Conservation (phyloP, 1,284 basidiomycete genomes). For the Coniophora puteana region DNA sequence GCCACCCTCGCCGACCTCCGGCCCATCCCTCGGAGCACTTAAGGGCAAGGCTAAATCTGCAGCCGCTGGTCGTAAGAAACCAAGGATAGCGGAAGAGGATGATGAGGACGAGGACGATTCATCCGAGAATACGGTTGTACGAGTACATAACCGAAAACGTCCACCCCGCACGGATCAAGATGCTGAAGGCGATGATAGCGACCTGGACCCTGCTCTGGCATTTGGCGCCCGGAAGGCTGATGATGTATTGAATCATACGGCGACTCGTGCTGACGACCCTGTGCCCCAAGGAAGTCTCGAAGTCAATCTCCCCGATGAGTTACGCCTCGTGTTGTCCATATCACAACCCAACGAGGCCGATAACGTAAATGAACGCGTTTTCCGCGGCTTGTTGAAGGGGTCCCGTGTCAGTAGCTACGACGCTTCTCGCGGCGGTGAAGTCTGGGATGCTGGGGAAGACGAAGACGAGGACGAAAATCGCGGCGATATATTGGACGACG, state of each 20-base stretch:
- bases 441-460: slow-evolving; percentile 75
- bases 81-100: slow-evolving; percentile 28
- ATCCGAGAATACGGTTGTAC: slow-evolving; percentile 18
- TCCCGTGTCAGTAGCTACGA: slow-evolving; percentile 54
- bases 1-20: slow-evolving; percentile 66
- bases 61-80: slow-evolving; percentile 36
- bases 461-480: slow-evolving; percentile 31
- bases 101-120: slow-evolving; percentile 33
- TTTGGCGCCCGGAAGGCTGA: slow-evolving; percentile 26
- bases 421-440: slow-evolving; percentile 58
- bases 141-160: slow-evolving; percentile 14
- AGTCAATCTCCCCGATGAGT: slow-evolving; percentile 61
- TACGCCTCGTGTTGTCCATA: slow-evolving; percentile 59
- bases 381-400: slow-evolving; percentile 58
- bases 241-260: slow-evolving; percentile 22
- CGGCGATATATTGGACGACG: slow-evolving; percentile 50
- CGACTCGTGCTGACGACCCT: no score
- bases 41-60: slow-evolving; percentile 38
- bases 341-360: slow-evolving; percentile 39
- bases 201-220: slow-evolving; percentile 38
- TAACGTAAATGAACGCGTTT: slow-evolving; percentile 49
- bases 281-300: slow-evolving; percentile 45
- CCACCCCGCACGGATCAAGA: slow-evolving; percentile 9
- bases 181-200: slow-evolving; percentile 28
- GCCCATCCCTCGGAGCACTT: slow-evolving; percentile 23